phyloP scores from a whole-genome alignment of 352 stramenopile genomes.

The Pythium myriotylum region DNA sequence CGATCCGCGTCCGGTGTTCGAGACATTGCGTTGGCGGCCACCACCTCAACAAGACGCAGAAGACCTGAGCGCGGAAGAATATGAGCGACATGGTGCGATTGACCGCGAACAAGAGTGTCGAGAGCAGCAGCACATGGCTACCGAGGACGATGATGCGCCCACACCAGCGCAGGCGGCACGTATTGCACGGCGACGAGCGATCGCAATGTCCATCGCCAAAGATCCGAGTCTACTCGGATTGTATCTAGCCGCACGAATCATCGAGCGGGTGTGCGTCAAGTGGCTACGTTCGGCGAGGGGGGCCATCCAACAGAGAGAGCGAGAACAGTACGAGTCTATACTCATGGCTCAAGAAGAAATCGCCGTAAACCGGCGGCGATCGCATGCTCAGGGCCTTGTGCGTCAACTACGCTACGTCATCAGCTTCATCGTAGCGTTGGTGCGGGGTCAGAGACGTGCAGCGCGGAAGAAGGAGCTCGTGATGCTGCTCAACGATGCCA shows the following conservation, averaged over 20 bases:
- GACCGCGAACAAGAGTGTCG: constrained; percentile 28
- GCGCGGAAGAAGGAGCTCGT: constrained; percentile 48
- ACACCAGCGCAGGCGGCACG: constrained; percentile 26
- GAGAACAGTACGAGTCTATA: constrained; percentile 11
- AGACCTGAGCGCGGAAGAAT: not conserved
- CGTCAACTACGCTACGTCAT: constrained; percentile 31
- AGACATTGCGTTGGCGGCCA: constrained; percentile 28
- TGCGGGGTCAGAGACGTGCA: constrained; percentile 32
- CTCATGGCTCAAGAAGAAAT: constrained; percentile 9
- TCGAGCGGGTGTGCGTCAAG: constrained; percentile 33
- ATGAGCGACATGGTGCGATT: constrained; percentile 1
- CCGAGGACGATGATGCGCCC: constrained; percentile 39
- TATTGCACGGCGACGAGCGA: constrained; percentile 13
- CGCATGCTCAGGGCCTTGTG: constrained; percentile 20
- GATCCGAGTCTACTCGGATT: constrained; percentile 26
- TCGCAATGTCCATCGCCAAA: not conserved
- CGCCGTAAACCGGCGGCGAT: not conserved
- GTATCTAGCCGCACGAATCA: constrained; percentile 38
- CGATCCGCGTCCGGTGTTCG: constrained; percentile 29
- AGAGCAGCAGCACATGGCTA: constrained; percentile 33
- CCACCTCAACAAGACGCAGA: constrained; percentile 1
- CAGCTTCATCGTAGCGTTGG: constrained; percentile 39
- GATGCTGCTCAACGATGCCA: constrained; percentile 36
- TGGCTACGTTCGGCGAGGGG: constrained; percentile 16
- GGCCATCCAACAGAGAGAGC: not conserved